Evolutionary conservation across 2,329 filamentous ascomycete species (phyloP).

Genomic region (Nakataea oryzae): DNA sequence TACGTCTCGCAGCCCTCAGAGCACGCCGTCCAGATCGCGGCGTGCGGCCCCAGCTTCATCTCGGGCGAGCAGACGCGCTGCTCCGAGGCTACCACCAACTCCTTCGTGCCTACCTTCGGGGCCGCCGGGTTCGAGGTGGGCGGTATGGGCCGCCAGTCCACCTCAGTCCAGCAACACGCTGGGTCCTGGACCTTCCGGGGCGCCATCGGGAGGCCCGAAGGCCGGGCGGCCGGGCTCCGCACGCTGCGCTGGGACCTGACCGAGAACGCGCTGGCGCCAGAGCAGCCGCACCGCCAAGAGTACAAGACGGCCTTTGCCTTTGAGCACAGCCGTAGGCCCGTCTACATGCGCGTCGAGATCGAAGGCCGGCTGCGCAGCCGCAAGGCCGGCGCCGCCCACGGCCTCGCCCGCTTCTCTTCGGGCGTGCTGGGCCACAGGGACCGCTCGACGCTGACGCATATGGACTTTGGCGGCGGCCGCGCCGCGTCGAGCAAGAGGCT

Average conservation of each 20-base stretch:
- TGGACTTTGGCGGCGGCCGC: neutral
- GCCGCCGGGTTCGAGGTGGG: constrained; percentile 4
- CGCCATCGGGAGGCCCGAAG: neutral
- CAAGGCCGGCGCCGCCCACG: neutral
- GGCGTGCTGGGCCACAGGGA: neutral
- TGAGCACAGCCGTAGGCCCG: constrained; percentile 7
- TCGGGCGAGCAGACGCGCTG: constrained; percentile 2
- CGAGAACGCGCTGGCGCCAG: constrained; percentile 10
- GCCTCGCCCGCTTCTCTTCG: constrained; percentile 3
- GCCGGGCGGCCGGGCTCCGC: constrained; percentile 3
- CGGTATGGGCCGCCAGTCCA: constrained; percentile 2
- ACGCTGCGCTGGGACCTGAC: constrained; percentile 11
- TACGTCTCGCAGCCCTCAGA: neutral
- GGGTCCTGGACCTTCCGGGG: constrained; percentile 4
- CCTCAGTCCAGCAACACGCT: neutral
- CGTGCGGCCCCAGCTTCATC: constrained; percentile 4
- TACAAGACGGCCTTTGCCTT: constrained; percentile 11
- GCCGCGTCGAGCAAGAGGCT: neutral
- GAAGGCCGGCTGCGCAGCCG: constrained; percentile 9
- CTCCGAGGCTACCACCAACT: neutral
- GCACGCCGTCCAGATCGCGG: constrained; percentile 4
- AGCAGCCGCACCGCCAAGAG: constrained; percentile 7
- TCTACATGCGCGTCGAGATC: constrained; percentile 10
- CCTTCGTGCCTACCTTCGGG: constrained; percentile 1
- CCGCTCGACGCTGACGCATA: constrained; percentile 5